Conservation (phyloP, 345 rosid genomes). For the Brassica nigra region DNA sequence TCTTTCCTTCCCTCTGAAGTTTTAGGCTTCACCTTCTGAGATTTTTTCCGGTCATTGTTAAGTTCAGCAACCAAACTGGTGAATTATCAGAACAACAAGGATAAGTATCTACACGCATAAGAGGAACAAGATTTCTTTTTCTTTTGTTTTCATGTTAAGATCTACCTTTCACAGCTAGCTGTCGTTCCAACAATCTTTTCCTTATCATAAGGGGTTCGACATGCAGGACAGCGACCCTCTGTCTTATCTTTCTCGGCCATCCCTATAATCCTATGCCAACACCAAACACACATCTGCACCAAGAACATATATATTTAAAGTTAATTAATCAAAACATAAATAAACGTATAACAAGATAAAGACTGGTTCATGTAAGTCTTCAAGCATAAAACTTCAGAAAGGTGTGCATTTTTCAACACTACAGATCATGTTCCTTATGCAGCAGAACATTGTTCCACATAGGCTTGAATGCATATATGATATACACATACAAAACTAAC, state of each 20-base stretch:
- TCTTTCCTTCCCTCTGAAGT: conserved; percentile 80
- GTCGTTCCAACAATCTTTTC: conserved; percentile 87
- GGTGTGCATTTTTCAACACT: background rate
- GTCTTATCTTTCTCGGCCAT: conserved; percentile 94
- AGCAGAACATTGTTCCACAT: conserved; percentile 3
- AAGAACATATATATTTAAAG: conserved; percentile 2
- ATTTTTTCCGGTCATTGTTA: conserved; percentile 66
- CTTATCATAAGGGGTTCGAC: conserved; percentile 86
- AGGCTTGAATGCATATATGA: background rate
- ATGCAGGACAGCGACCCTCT: conserved; percentile 95
- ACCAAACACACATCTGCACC: conserved; percentile 89
- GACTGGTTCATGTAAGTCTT: background rate
- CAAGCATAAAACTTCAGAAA: background rate
- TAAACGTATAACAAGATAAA: background rate
- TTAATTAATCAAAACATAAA: background rate
- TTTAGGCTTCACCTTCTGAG: conserved; percentile 73
- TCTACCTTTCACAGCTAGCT: conserved; percentile 73
- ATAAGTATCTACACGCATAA: background rate
- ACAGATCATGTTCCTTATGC: background rate
- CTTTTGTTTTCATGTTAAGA: background rate
- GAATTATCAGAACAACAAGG: background rate
- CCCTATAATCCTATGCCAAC: conserved; percentile 94
- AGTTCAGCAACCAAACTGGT: conserved; percentile 68
- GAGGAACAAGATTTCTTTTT: background rate
- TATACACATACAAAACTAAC: background rate